Percentiles rank a stretch among this genome's conserved stretches.
Evolutionary conservation across 2,329 filamentous ascomycete genomes (phyloP).

Genomic region (Fusarium goolgardi): DNA sequence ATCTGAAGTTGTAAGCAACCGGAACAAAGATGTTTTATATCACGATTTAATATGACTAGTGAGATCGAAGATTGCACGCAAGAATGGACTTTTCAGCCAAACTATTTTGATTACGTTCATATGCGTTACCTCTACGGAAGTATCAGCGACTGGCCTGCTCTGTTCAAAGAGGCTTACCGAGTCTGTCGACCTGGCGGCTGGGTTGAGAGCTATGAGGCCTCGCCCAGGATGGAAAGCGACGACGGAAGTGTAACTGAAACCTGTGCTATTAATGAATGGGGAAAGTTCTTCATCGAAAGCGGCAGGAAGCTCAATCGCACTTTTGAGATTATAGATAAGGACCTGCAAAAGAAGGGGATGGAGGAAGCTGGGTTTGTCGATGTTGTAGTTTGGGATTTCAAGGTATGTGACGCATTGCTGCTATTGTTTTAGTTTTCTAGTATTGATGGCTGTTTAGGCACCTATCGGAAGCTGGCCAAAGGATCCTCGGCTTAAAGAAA

Average conservation of each 20-base stretch:
- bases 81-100: slow-evolving; percentile 46
- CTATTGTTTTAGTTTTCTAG: accelerated
- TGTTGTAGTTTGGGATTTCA: slow-evolving; percentile 37
- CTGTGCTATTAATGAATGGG: slow-evolving; percentile 48
- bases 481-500: slow-evolving; percentile 26
- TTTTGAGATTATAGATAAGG: slow-evolving; percentile 42
- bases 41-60: background rate
- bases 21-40: accelerated
- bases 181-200: slow-evolving; percentile 67
- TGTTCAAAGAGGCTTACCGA: slow-evolving; percentile 63
- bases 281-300: slow-evolving; percentile 47
- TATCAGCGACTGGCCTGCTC: slow-evolving; percentile 65
- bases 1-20: slow-evolving; percentile 55
- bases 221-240: slow-evolving; percentile 47
- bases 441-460: slow-evolving; percentile 14
- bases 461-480: slow-evolving; percentile 38
- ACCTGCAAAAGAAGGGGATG: slow-evolving; percentile 38
- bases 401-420: background rate
- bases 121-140: slow-evolving; percentile 67
- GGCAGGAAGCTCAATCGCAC: slow-evolving; percentile 48
- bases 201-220: slow-evolving; percentile 51
- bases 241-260: slow-evolving; percentile 48
- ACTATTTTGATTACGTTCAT: slow-evolving; percentile 70
- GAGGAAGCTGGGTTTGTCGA: slow-evolving; percentile 42
- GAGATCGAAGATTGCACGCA: slow-evolving; percentile 49